Percentiles rank a stretch among this genome's conserved stretches.
phyloP scores from a whole-genome alignment of 176 grass and related monocot species.

The Paspalum vaginatum region DNA sequence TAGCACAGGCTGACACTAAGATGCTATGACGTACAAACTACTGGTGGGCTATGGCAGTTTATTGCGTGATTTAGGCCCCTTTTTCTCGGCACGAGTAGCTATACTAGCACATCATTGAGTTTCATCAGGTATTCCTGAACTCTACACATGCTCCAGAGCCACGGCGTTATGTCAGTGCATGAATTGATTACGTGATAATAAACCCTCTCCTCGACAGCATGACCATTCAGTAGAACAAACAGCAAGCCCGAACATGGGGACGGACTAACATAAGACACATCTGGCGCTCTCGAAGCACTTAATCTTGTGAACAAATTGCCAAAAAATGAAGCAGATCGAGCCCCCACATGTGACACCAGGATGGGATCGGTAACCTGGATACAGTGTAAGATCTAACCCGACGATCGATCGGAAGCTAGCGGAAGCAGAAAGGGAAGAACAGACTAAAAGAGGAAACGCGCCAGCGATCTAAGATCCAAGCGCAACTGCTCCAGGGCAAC shows the following conservation, averaged over 20 bases:
- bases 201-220: background rate
- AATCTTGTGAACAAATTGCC: background rate
- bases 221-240: background rate
- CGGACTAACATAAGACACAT: background rate
- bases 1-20: background rate
- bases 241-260: background rate
- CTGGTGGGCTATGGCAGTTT: background rate
- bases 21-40: background rate
- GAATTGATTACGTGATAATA: background rate
- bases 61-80: background rate
- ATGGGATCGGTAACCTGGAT: background rate
- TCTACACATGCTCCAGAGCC: background rate
- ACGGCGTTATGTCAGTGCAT: background rate
- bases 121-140: too few relatives aligned
- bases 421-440: background rate
- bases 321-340: background rate
- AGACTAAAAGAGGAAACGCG: background rate
- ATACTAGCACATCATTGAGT: background rate
- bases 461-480: constrained; percentile 4
- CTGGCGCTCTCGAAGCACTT: background rate
- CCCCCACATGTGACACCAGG: background rate
- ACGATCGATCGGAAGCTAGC: background rate
- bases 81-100: background rate
- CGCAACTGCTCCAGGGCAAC: background rate
- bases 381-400: background rate